Conservation (phyloP, 73 alveolate genomes). For the Paramecium primaurelia region DNA sequence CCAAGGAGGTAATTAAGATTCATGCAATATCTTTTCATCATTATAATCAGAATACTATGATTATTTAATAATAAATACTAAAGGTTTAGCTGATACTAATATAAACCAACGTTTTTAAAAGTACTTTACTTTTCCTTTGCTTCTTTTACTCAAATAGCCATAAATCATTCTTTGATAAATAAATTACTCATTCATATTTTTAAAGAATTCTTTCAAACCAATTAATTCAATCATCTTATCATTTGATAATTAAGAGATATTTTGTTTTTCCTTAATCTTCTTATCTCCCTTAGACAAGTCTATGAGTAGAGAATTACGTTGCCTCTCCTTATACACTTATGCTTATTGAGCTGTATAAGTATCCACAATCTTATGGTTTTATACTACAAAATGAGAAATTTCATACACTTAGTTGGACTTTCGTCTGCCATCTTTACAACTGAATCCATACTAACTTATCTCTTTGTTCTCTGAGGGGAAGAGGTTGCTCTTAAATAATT, state of each 20-base stretch:
- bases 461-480: conserved; percentile 42
- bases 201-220: conserved; percentile 71
- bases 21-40: conserved; percentile 72
- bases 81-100: conserved; percentile 76
- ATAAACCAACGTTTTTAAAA: conserved; percentile 80
- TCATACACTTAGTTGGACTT: conserved; percentile 17
- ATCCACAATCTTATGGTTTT: neutral
- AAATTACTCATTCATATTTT: conserved; percentile 52
- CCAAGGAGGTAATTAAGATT: conserved; percentile 78
- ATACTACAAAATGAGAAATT: conserved; percentile 2
- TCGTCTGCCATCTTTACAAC: conserved; percentile 35
- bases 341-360: conserved; percentile 27
- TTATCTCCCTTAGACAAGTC: conserved; percentile 55
- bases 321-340: conserved; percentile 38
- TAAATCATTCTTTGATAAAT: conserved; percentile 66
- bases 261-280: neutral
- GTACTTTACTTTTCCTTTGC: conserved; percentile 78
- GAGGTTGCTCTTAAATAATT: neutral
- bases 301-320: conserved; percentile 53
- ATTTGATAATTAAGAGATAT: neutral
- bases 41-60: conserved; percentile 34
- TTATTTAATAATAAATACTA: conserved; percentile 53
- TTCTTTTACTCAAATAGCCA: conserved; percentile 80
- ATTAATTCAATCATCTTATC: conserved; percentile 61
- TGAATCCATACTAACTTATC: conserved; percentile 60